These are phyloP conservation scores for Hortaea sp. DNA, from an alignment of 2,329 filamentous ascomycete species.

Conservation along the genomic window DNA sequence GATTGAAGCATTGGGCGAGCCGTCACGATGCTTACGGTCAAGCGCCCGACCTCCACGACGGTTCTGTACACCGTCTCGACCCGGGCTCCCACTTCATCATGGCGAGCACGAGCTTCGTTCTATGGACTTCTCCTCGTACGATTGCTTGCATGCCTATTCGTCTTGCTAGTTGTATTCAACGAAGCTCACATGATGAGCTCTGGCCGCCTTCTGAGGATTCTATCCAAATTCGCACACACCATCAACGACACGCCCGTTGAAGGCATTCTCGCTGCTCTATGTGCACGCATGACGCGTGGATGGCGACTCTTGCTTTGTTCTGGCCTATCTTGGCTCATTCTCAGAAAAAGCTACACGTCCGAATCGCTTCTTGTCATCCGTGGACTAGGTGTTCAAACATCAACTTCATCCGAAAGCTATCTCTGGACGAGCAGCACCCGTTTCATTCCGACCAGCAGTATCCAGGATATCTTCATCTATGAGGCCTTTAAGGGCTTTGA, in stretches of 20 bases:
- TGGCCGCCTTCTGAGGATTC: too few relatives aligned
- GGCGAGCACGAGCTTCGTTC: constrained; percentile 32
- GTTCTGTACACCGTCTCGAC: constrained; percentile 87
- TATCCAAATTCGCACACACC: background rate
- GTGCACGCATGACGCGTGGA: constrained; percentile 25
- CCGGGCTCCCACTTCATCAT: constrained; percentile 43
- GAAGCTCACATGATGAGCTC: background rate
- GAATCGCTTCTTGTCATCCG: constrained; percentile 84
- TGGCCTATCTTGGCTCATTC: constrained; percentile 11
- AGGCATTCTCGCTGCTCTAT: background rate
- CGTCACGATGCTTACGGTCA: constrained; percentile 21
- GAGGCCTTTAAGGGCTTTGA: constrained; percentile 91
- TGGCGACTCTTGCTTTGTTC: constrained; percentile 30
- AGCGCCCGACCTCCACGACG: constrained; percentile 61
- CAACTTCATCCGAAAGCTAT: constrained; percentile 58
- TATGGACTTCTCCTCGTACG: constrained; percentile 35
- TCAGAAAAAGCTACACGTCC: constrained; percentile 38
- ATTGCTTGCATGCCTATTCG: constrained; percentile 30
- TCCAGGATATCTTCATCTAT: constrained; percentile 87
- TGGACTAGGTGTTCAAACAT: constrained; percentile 84
- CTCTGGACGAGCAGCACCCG: constrained; percentile 52
- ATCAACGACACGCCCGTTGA: background rate
- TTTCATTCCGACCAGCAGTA: constrained; percentile 83
- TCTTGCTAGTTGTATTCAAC: constrained; percentile 1
- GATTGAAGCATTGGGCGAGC: too few relatives aligned